These are phyloP conservation scores for Ramaria rubella DNA, from an alignment of 768 basidiomycete species.

Conservation along the genomic window DNA sequence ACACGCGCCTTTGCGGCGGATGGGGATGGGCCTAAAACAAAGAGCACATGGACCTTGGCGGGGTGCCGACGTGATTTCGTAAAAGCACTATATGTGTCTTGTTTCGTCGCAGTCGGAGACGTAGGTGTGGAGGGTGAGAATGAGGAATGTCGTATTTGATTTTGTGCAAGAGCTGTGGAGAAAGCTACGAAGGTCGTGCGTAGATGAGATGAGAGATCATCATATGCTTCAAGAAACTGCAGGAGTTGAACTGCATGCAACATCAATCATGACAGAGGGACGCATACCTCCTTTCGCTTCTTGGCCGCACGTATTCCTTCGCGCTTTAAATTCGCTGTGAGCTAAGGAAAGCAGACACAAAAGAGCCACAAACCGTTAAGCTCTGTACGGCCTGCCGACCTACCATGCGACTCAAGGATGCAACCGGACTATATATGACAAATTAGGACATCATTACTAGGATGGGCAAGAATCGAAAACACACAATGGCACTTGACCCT, in stretches of 20 bases:
- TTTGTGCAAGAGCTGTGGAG: conserved; percentile 54
- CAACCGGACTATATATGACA: conserved; percentile 7
- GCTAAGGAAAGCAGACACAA: too few species aligned
- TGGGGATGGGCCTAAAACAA: conserved; percentile 51
- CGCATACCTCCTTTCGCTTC: conserved; percentile 47
- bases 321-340: conserved; percentile 41
- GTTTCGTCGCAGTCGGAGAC: background rate
- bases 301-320: conserved; percentile 43
- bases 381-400: background rate
- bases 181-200: conserved; percentile 68
- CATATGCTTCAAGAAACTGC: conserved; percentile 46
- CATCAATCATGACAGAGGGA: background rate
- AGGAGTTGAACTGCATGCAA: background rate
- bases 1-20: conserved; percentile 56
- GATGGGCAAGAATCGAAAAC: conserved; percentile 22
- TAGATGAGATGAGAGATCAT: conserved; percentile 67
- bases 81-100: background rate
- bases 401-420: conserved; percentile 1
- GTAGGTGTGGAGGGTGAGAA: conserved; percentile 3
- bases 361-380: background rate
- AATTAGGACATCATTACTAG: background rate
- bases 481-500: conserved; percentile 74
- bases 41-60: conserved; percentile 46
- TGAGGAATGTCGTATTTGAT: conserved; percentile 10
- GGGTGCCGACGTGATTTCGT: background rate